phyloP scores from a whole-genome alignment of 352 stramenopile species.

The Phytophthora colocasiae region DNA sequence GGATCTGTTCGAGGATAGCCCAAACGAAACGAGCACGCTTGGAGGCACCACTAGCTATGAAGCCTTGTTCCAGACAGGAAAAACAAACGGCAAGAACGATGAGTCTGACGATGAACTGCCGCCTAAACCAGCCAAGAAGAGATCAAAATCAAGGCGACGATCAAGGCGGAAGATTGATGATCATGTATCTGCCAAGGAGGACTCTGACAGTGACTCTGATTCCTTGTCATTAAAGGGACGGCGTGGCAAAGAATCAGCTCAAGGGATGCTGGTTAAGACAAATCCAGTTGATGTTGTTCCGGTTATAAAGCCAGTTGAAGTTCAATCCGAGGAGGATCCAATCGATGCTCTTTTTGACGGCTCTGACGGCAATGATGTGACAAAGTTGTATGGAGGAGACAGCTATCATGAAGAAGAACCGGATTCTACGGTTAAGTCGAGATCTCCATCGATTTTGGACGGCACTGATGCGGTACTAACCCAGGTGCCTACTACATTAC shows the following conservation, averaged over 20 bases:
- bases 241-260: conserved; percentile 17
- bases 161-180: conserved; percentile 29
- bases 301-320: conserved; percentile 1
- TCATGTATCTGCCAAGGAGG: conserved; percentile 5
- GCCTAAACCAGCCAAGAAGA: conserved; percentile 12
- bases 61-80: conserved; percentile 51
- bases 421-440: neutral
- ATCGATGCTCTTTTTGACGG: conserved; percentile 79
- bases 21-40: conserved; percentile 29
- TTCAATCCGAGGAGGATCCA: conserved; percentile 41
- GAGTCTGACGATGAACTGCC: conserved; percentile 18
- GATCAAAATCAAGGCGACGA: conserved; percentile 17
- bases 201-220: conserved; percentile 24
- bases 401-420: conserved; percentile 2
- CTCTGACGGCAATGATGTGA: conserved; percentile 56
- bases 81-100: conserved; percentile 27
- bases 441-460: neutral
- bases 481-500: conserved; percentile 12
- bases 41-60: conserved; percentile 57
- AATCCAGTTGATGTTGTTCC: conserved; percentile 21
- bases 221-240: conserved; percentile 27
- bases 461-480: conserved; percentile 1
- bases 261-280: conserved; percentile 3
- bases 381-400: conserved; percentile 30
- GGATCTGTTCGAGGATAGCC: conserved; percentile 71